Base-by-base conservation (phyloP, 495 filamentous ascomycete species). In the Talaromyces liani region DNA sequence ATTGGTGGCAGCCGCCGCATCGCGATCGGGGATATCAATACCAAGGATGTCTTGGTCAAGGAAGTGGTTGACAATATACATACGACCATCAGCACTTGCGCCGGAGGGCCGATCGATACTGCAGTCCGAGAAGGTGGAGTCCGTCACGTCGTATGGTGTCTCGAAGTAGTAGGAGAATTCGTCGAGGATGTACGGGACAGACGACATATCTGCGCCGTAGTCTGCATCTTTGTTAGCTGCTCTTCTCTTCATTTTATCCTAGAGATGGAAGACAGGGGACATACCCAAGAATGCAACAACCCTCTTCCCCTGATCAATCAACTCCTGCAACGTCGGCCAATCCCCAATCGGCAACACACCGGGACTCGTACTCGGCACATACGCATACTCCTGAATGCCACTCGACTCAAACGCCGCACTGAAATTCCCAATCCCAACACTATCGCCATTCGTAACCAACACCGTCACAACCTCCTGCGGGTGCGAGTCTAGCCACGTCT, bases 91-190 rank as follows among this genome's bases (percentile, higher is more conserved):
- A 18, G 77, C 65, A 4, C 79, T 73, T 8, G 80, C 70, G 34
- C 71, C 71, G 8, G 79, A 64, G 1, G 88, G 88, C 0, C 88
- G 82, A 67, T 91, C 82, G 47, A 90, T 80, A 8, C 75, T 80
- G 75, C 88, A 92, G 72, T 79, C 61, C 20, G 25, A 67, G 64
- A 81, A 80, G 9, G 71, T 64, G 8, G 74, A 47, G 63, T 83
- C 80, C 3, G 81, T 84, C 4, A 85, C 80, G 60, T 85, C 85
- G 69, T 77, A 92, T 14, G 86, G 72, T 0, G 87, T 91, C 73
- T 91, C 88, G 70, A 90, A 92, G 68, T 88, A 82, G 71, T 89
- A 80, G 60, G 77, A 72, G 72, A 90, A 92, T 69, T 92, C 87
- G 63, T 82, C 70, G 25, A 89, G 79, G n/a, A 91, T 83, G 72